These are phyloP conservation scores for Phialemoniopsis sp. DNA, from an alignment of 2,329 filamentous ascomycete genomes.

Conservation along the genomic window DNA sequence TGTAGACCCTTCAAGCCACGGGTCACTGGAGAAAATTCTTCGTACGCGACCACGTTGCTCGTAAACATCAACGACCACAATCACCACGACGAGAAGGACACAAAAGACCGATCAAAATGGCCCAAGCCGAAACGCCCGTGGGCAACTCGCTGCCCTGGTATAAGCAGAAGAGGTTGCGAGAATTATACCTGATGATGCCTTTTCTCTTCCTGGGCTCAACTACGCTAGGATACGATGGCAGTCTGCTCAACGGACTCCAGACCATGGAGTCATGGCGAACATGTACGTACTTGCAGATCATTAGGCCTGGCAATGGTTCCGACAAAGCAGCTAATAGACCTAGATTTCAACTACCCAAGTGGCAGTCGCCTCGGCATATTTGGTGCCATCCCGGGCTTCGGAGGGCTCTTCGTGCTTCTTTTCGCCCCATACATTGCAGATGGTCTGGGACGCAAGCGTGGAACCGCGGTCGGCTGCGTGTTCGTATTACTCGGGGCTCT, in stretches of 20 bases:
- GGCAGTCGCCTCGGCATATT: slow-evolving; percentile 33
- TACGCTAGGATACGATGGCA: slow-evolving; percentile 8
- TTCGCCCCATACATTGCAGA: slow-evolving; percentile 41
- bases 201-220: slow-evolving; percentile 5
- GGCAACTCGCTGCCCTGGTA: slow-evolving; percentile 3
- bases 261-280: slow-evolving; percentile 8
- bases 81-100: no score
- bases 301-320: no score
- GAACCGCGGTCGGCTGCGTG: no score
- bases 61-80: no score
- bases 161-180: neutral
- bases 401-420: slow-evolving; percentile 37
- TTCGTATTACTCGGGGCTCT: no score
- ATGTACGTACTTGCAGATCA: no score
- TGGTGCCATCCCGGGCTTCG: slow-evolving; percentile 39
- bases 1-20: no score
- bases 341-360: slow-evolving; percentile 22
- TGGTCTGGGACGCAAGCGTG: slow-evolving; percentile 35
- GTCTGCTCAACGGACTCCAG: slow-evolving; percentile 5
- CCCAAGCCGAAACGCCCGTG: no score
- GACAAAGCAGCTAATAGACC: no score
- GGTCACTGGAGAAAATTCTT: no score
- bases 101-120: no score
- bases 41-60: no score
- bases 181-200: slow-evolving; percentile 2